Conservation (phyloP, 352 stramenopile species). For the Pythium vanterpoolii region DNA sequence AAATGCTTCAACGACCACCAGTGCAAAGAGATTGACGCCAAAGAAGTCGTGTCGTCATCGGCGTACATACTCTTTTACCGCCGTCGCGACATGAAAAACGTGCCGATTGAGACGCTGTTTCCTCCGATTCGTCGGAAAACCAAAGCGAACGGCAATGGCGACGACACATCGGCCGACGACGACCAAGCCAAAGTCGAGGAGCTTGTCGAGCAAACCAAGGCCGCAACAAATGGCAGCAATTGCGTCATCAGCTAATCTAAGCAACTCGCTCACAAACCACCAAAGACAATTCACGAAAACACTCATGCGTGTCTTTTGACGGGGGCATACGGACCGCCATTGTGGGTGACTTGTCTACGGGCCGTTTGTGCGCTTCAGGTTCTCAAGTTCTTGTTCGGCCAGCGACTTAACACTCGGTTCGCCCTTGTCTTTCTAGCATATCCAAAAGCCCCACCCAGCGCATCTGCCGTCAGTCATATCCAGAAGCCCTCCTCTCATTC, state of each 20-base stretch:
- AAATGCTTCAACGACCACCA: slow-evolving; percentile 98
- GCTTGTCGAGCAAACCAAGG: slow-evolving; percentile 63
- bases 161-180: slow-evolving; percentile 22
- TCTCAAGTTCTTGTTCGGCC: slow-evolving; percentile 53
- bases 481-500: background rate
- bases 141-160: slow-evolving; percentile 29
- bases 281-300: background rate
- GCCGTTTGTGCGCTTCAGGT: slow-evolving; percentile 38
- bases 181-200: slow-evolving; percentile 70
- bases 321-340: background rate
- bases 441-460: background rate
- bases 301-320: slow-evolving; percentile 5
- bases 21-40: slow-evolving; percentile 85
- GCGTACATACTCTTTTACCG: slow-evolving; percentile 92
- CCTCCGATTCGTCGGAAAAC: slow-evolving; percentile 44
- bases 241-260: slow-evolving; percentile 63
- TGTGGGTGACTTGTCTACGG: slow-evolving; percentile 7
- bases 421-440: slow-evolving; percentile 52
- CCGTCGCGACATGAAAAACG: slow-evolving; percentile 59
- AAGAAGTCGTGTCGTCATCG: slow-evolving; percentile 81
- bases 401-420: slow-evolving; percentile 49
- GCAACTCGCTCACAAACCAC: background rate
- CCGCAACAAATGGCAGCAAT: slow-evolving; percentile 39
- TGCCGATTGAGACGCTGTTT: slow-evolving; percentile 75
- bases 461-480: background rate